Percentiles rank a stretch among this genome's conserved stretches.
phyloP scores from a whole-genome alignment of 176 grass and related monocot genomes.

The Aegilops sharonensis region DNA sequence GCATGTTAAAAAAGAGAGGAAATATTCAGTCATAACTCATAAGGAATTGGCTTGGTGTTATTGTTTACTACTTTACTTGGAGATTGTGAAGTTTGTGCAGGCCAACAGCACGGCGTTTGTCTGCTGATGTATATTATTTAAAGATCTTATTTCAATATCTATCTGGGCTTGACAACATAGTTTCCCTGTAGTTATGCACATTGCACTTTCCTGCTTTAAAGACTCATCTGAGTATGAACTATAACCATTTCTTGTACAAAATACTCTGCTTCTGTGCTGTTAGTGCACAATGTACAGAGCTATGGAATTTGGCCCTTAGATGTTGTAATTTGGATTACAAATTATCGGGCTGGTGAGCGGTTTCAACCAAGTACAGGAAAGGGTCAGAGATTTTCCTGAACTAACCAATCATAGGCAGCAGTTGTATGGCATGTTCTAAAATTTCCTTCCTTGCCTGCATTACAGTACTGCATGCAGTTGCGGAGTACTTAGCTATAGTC shows the following conservation, averaged over 20 bases:
- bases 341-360: neutral
- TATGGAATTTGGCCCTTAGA: neutral
- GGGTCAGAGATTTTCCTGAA: neutral
- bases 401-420: neutral
- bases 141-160: neutral
- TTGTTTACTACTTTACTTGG: neutral
- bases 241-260: neutral
- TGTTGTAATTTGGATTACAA: neutral
- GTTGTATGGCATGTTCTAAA: neutral
- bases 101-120: neutral
- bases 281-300: neutral
- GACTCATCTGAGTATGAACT: neutral
- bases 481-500: neutral
- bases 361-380: constrained; percentile 5
- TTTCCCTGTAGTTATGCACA: neutral
- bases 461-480: neutral
- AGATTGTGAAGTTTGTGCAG: neutral
- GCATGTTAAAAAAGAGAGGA: neutral
- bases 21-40: neutral
- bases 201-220: neutral
- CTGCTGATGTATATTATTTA: constrained; percentile 4
- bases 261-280: neutral
- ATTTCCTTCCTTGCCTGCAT: neutral
- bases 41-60: neutral
- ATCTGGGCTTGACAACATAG: neutral